Evolutionary conservation across 2,329 filamentous ascomycete genomes (phyloP).

Genomic region (Penicillium sp.): DNA sequence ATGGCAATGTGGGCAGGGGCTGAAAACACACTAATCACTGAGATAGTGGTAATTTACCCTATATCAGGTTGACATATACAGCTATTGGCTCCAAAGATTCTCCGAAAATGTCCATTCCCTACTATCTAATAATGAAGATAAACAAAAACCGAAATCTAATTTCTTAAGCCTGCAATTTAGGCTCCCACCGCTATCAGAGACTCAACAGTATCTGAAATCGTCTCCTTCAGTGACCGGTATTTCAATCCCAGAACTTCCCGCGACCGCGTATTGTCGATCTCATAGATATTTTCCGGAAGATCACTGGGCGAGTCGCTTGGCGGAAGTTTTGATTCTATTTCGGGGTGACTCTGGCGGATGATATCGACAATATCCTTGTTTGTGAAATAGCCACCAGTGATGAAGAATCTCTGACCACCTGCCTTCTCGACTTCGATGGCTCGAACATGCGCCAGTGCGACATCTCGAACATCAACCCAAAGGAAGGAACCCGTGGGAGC

Average conservation of each 20-base stretch:
- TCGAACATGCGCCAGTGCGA: conserved; percentile 53
- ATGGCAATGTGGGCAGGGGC: too few species aligned
- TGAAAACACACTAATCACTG: too few species aligned
- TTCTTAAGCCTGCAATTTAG: conserved; percentile 16
- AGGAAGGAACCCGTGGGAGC: conserved; percentile 62
- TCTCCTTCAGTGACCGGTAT: conserved; percentile 44
- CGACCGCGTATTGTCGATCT: conserved; percentile 46
- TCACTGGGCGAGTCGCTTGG: conserved; percentile 37
- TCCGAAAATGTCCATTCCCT: too few species aligned
- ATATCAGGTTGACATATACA: too few species aligned
- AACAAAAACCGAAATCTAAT: background rate
- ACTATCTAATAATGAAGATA: too few species aligned
- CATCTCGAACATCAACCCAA: conserved; percentile 59
- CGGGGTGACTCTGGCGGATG: conserved; percentile 48
- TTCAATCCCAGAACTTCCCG: conserved; percentile 46
- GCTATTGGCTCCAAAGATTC: background rate
- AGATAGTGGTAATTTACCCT: too few species aligned
- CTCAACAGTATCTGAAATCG: conserved; percentile 43
- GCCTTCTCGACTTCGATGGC: conserved; percentile 53
- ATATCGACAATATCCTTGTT: conserved; percentile 49
- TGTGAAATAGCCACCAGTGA: conserved; percentile 45
- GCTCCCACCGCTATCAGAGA: conserved; percentile 39
- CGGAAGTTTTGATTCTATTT: conserved; percentile 48
- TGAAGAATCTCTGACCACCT: conserved; percentile 51
- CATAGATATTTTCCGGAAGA: conserved; percentile 33